These are phyloP conservation scores for Cicer pinnatifidum DNA, from an alignment of 306 rosid species.

Conservation along the genomic window DNA sequence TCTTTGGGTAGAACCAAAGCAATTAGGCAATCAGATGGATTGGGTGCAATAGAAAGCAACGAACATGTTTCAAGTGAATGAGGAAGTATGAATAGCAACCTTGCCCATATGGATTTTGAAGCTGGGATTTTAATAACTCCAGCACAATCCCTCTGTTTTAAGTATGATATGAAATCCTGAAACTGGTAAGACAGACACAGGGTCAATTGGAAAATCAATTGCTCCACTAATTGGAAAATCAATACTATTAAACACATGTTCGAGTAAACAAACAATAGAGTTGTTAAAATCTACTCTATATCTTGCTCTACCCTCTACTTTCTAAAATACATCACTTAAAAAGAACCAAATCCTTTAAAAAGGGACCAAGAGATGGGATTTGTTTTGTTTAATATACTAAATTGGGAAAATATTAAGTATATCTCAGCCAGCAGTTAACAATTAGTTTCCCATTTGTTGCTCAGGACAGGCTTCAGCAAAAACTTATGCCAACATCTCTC, in stretches of 20 bases:
- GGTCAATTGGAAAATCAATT: constrained; percentile 32
- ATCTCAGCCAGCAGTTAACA: constrained; percentile 29
- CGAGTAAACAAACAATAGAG: neutral
- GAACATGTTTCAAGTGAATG: constrained; percentile 73
- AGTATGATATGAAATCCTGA: constrained; percentile 89
- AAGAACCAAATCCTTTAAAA: constrained; percentile 13
- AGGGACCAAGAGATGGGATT: neutral
- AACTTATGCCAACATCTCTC: constrained; percentile 1
- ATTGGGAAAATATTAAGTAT: constrained; percentile 9
- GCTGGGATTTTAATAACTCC: constrained; percentile 93
- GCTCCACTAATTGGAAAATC: neutral
- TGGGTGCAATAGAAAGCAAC: constrained; percentile 75
- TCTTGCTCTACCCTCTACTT: neutral
- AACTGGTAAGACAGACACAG: constrained; percentile 60
- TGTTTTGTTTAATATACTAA: neutral
- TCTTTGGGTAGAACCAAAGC: constrained; percentile 92
- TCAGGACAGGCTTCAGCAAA: constrained; percentile 16
- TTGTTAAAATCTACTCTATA: neutral
- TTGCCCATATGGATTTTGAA: constrained; percentile 80
- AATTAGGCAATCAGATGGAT: constrained; percentile 75
- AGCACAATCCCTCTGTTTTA: constrained; percentile 96
- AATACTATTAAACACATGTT: neutral
- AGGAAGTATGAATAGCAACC: constrained; percentile 93
- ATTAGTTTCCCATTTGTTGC: constrained; percentile 9
- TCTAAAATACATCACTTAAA: neutral